These are phyloP conservation scores for Biscutella laevigata DNA, from an alignment of 441 rosid genomes.

Conservation along the genomic window DNA sequence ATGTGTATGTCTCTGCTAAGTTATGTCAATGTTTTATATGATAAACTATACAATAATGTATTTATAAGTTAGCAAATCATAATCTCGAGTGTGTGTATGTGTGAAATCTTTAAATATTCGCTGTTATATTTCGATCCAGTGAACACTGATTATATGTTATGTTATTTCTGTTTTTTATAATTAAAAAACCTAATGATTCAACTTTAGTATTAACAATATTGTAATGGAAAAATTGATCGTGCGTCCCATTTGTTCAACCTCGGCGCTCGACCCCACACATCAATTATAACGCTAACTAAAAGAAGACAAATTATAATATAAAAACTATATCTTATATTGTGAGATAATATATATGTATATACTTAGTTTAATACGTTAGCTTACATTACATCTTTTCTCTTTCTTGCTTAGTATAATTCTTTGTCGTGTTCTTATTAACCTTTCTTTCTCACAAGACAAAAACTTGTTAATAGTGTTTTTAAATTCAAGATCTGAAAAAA, in stretches of 20 bases:
- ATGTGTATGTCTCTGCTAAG: background rate
- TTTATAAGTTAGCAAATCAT: conserved; percentile 1
- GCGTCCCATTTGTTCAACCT: conserved; percentile 46
- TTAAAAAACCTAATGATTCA: conserved; percentile 16
- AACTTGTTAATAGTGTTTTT: conserved; percentile 18
- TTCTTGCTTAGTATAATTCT: conserved; percentile 26
- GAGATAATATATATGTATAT: conserved; percentile 20
- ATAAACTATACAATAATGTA: background rate
- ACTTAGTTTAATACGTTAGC: conserved; percentile 23
- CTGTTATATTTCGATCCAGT: conserved; percentile 13
- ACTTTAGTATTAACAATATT: conserved; percentile 15
- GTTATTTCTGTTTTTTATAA: background rate
- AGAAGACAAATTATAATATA: conserved; percentile 23
- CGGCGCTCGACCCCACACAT: conserved; percentile 42
- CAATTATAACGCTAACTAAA: conserved; percentile 46
- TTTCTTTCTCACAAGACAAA: conserved; percentile 25
- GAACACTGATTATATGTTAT: conserved; percentile 8
- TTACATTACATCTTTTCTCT: conserved; percentile 27
- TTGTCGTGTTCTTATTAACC: conserved; percentile 31
- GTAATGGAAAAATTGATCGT: conserved; percentile 33
- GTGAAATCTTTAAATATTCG: background rate
- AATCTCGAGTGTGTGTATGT: background rate
- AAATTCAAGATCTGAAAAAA: conserved; percentile 25
- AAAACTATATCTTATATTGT: no score
- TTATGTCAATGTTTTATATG: background rate